These are phyloP conservation scores for Picea abies DNA, from an alignment of 83 land plant genomes.

Conservation along the genomic window DNA sequence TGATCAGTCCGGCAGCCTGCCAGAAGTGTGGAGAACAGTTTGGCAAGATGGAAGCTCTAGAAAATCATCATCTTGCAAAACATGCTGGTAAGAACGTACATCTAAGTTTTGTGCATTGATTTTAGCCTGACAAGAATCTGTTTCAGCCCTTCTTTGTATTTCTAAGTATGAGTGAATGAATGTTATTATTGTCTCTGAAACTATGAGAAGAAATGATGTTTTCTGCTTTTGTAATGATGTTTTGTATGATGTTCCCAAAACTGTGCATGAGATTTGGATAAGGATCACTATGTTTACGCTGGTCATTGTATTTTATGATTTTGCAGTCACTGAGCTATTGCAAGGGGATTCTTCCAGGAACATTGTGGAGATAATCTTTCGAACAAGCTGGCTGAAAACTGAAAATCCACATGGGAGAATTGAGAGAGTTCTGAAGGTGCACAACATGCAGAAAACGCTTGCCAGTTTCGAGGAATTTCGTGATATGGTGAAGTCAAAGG, in stretches of 20 bases:
- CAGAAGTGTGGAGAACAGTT: constrained; percentile 90
- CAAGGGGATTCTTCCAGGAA: constrained; percentile 91
- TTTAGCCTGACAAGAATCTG: not conserved
- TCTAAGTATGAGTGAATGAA: not conserved
- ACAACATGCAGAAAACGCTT: constrained; percentile 74
- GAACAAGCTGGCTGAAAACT: constrained; percentile 81
- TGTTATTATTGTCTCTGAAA: not conserved
- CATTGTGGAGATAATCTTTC: constrained; percentile 92
- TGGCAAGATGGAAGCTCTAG: constrained; percentile 68
- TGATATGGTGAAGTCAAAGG: constrained; percentile 72
- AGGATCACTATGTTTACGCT: no score
- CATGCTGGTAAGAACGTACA: constrained; percentile 74
- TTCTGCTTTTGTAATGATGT: not conserved
- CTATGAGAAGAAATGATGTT: not conserved
- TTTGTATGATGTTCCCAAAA: no score
- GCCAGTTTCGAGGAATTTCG: constrained; percentile 84
- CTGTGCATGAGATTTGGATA: no score
- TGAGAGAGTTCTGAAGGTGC: constrained; percentile 84
- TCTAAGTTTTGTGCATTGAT: not conserved
- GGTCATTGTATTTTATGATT: not conserved
- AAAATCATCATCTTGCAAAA: constrained; percentile 80
- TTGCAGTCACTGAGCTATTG: constrained; percentile 84
- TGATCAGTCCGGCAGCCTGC: constrained; percentile 31
- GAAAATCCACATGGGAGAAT: constrained; percentile 61
- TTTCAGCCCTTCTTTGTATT: not conserved